Base-by-base conservation (phyloP, 371 early-diverging fungal genomes). In the Actinomortierella ambigua region DNA sequence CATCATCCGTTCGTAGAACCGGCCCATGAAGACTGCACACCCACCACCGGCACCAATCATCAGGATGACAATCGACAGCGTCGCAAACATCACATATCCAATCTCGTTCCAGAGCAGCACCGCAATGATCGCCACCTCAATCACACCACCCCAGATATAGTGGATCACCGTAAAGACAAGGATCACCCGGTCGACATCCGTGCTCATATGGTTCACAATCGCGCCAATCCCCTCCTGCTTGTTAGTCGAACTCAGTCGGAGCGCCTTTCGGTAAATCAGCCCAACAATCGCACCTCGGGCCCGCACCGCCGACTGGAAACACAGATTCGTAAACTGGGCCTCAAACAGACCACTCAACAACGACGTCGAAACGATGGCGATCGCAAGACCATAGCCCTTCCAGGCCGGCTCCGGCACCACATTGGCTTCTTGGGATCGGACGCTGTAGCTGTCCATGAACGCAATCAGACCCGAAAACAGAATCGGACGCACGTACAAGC, bases 141-240 rank as follows among this genome's bases (percentile, higher is more conserved):
- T 82, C 6, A 95, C 88, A 7, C 92, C 87, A 58, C 90, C 88
- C 94, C 93, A 93, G 6, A 87, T 41, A 49, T 48, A 47, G 42
- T 70, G 71, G 50, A 62, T 34, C 3, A 70, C 23, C 8, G 42
- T 26, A 55, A 82, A 83, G 20, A 90, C 67, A 34, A 85, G 86
- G 55, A 85, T 82, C 41, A 92, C 64, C 56, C 87, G 77, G 58
- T 90, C 87, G 15, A 93, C 89, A 78, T 97, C 96, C 1, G 93
- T 93, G 55, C 89, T 87, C 95, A 95, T 94, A 41, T 85, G 86
- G 57, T 95, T 96, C 23, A 92, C 91, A 59, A 95, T 94, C 59
- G 89, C 23, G 11, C 69, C 76, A 61, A 66, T 94, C 20, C 86
- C 90, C 50, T 82, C 81, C 68, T 93, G 93, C 13, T 94, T 85